phyloP scores from a whole-genome alignment of 2,329 filamentous ascomycete genomes.

The Arthrocladium fulminans region DNA sequence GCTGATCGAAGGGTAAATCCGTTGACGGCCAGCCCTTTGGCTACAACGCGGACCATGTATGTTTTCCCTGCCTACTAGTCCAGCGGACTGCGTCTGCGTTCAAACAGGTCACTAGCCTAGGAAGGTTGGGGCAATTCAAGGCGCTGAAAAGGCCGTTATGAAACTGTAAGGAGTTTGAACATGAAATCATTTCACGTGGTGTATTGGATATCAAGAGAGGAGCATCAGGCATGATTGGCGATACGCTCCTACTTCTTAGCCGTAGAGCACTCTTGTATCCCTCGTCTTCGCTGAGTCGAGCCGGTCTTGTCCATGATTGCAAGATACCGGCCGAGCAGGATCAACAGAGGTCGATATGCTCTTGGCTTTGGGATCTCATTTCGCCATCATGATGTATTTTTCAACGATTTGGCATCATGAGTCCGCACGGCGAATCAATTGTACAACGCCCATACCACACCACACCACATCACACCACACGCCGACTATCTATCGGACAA shows the following conservation, averaged over 20 bases:
- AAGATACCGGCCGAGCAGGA: background rate
- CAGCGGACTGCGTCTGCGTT: too few species aligned
- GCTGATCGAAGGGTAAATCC: too few species aligned
- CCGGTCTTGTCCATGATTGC: background rate
- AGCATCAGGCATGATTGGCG: background rate
- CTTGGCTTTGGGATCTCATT: background rate
- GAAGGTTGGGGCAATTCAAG: too few species aligned
- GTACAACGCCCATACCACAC: too few species aligned
- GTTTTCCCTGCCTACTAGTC: too few species aligned
- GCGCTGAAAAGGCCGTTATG: background rate
- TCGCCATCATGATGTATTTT: background rate
- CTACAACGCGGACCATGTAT: too few species aligned
- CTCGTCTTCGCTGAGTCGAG: background rate
- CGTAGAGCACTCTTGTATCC: background rate
- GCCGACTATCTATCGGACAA: slow-evolving; percentile 70
- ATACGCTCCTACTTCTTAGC: background rate
- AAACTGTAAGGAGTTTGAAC: background rate
- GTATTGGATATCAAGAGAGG: background rate
- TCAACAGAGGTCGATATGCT: background rate
- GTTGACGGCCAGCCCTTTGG: too few species aligned
- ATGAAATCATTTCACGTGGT: background rate
- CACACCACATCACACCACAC: background rate
- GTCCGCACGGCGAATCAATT: background rate
- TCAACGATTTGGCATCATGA: background rate
- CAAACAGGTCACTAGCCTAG: too few species aligned